Evolutionary conservation across 2,329 filamentous ascomycete genomes (phyloP).

Genomic region (Lecanosticta acicola): DNA sequence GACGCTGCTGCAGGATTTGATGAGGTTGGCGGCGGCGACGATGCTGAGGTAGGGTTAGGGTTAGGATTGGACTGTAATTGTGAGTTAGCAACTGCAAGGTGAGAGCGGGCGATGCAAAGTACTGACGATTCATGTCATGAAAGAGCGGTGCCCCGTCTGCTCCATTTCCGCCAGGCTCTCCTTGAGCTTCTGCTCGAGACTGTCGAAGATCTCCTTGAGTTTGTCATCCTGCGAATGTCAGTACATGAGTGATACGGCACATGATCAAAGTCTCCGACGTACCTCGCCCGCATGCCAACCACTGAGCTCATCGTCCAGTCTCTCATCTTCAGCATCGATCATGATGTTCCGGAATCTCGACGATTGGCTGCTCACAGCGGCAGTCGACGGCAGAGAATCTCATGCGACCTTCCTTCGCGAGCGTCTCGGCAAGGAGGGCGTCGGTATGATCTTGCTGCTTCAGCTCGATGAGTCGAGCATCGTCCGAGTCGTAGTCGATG

Average conservation of each 20-base stretch:
- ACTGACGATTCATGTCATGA: no score
- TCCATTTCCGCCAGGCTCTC: conserved; percentile 37
- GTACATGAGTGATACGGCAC: not conserved
- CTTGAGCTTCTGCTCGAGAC: conserved; percentile 42
- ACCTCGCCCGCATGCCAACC: conserved; percentile 49
- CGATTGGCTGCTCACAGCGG: conserved; percentile 46
- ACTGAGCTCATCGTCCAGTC: conserved; percentile 42
- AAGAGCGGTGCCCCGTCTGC: no score
- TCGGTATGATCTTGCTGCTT: conserved; percentile 41
- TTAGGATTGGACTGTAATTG: no score
- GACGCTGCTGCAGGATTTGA: no score
- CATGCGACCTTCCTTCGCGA: conserved; percentile 39
- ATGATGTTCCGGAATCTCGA: conserved; percentile 41
- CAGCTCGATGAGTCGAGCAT: conserved; percentile 42
- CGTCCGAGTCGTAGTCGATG: conserved; percentile 43
- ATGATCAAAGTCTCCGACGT: conserved; percentile 20
- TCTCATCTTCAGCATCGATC: conserved; percentile 40
- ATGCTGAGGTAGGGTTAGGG: no score
- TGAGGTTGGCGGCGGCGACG: no score
- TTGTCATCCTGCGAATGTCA: conserved; percentile 37
- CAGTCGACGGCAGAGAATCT: conserved; percentile 44
- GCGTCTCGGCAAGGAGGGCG: conserved; percentile 39
- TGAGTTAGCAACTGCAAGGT: no score
- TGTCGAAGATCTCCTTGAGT: conserved; percentile 37
- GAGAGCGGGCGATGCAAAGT: no score